These are phyloP conservation scores for Globisporangium heterothallicum DNA, from an alignment of 352 stramenopile species.

Conservation along the genomic window DNA sequence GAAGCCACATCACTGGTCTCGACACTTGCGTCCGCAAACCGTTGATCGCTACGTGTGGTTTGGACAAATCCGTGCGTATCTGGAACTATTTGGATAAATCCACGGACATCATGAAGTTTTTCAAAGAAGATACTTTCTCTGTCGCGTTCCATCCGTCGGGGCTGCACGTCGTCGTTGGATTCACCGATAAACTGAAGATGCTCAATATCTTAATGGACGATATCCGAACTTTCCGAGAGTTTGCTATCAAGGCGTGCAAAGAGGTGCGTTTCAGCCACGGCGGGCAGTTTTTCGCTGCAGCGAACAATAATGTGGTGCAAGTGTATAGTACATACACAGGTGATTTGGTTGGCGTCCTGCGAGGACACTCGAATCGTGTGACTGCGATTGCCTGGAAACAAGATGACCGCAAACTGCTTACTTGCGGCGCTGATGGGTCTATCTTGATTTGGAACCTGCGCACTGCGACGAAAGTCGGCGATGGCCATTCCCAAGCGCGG, in stretches of 20 bases:
- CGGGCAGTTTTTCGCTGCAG: conserved; percentile 87
- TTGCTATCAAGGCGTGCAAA: conserved; percentile 89
- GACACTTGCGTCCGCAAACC: conserved; percentile 92
- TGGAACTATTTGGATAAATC: conserved; percentile 94
- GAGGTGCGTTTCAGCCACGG: conserved; percentile 90
- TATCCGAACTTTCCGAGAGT: conserved; percentile 86
- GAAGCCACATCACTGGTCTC: conserved; percentile 86
- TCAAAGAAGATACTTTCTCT: conserved; percentile 86
- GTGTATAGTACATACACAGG: conserved; percentile 81
- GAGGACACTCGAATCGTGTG: conserved; percentile 79
- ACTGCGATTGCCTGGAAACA: conserved; percentile 77
- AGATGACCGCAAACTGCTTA: conserved; percentile 71
- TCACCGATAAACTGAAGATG: conserved; percentile 91
- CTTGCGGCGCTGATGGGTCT: conserved; percentile 67
- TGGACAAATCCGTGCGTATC: conserved; percentile 88
- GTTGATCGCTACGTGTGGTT: conserved; percentile 84
- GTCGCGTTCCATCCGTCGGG: conserved; percentile 91
- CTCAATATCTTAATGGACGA: conserved; percentile 95
- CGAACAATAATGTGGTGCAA: conserved; percentile 86
- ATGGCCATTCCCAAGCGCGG: conserved; percentile 70
- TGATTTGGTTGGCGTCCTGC: conserved; percentile 60
- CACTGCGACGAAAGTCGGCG: conserved; percentile 65
- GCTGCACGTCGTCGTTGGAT: conserved; percentile 86
- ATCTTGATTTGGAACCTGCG: conserved; percentile 78
- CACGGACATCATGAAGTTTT: conserved; percentile 89